Evolutionary conservation across 139 green algal genomes (phyloP), one percentile per base, ranked within the genome.

Genomic region (Monoraphidium neglectum): DNA sequence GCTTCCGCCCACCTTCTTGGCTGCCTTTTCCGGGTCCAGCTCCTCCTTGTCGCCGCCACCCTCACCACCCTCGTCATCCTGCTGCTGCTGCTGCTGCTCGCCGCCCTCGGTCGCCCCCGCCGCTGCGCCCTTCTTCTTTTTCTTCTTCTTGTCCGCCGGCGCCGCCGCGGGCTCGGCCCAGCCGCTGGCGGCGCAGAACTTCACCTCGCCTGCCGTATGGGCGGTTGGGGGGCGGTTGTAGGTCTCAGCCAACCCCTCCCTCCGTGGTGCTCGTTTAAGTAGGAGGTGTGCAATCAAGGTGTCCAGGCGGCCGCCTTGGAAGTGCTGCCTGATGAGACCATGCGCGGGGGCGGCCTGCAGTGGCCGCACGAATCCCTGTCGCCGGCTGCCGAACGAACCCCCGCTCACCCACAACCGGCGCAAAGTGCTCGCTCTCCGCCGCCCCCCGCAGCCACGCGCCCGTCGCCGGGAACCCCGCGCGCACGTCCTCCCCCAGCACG

Each of bases 21-120:
- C 92, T 26, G 84, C 87, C 82, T 94, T 93, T 75, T 93, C 89
- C 3, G 91, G 87, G 65, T 94, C 89, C 47, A 60, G 47, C 69
- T 82, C 60, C 47, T 72, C 56, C 5, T 6, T 33, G 30, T 51
- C 60, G 28, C 47, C 67, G 63, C 46, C 63, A 5, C 8, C 63
- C 23, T 8, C 63, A 5, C 5, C 28, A 5, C 6, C 63, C 23
- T 70, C 63, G 13, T 4, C 36, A 5, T 8, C 63, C 23, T 70
- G 28, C 38, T 46, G 36, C 47, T 56, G 46, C 35, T 72, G 59
- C 37, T 38, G 40, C 77, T 68, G 35, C 62, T 77, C 61, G 37
- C 66, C 61, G n/a, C 67, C 36, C 10, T 26, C 51, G 54, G 30
- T 64, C 28, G 30, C 75, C 23, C 30, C 62, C 15, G 43, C 79